Evolutionary conservation across 192 early-diverging fungal genomes (phyloP).

Genomic region (Coemansia sp.): DNA sequence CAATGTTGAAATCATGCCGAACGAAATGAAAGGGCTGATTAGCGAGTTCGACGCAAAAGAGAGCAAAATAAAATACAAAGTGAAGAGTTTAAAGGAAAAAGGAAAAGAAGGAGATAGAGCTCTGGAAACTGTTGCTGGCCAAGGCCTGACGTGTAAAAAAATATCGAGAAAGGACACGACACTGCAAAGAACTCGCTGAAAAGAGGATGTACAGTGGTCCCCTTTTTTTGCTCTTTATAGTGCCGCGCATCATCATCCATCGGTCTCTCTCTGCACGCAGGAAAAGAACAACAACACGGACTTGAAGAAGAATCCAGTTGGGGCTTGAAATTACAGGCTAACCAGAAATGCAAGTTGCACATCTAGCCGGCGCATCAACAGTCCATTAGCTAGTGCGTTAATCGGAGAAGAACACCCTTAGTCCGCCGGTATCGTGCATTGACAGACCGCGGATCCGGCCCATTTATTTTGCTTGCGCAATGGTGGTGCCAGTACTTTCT

Average conservation of each 20-base stretch:
- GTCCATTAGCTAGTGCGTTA: not conserved
- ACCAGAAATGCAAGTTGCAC: not conserved
- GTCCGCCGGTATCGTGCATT: not conserved
- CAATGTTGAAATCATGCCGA: not conserved
- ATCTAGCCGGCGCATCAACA: not conserved
- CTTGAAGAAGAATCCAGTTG: not conserved
- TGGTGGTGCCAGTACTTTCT: not conserved
- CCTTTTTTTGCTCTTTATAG: not conserved
- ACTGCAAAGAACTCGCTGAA: not conserved
- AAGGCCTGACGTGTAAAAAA: not conserved
- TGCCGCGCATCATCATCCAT: not conserved
- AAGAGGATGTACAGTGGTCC: not conserved
- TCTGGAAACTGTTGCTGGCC: not conserved
- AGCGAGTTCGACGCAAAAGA: not conserved
- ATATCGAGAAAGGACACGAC: not conserved
- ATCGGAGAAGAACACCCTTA: not conserved
- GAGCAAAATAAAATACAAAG: slow-evolving; percentile 1
- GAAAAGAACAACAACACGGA: not conserved
- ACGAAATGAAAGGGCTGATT: not conserved
- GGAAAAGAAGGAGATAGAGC: slow-evolving; percentile 2
- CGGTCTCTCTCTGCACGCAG: not conserved
- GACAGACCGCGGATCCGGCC: not conserved
- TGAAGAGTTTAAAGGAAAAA: not conserved
- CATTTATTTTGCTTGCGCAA: slow-evolving; percentile 2
- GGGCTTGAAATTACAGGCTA: not conserved